These are phyloP conservation scores for Termitomyces titanicus DNA, from an alignment of 768 basidiomycete genomes.

Conservation along the genomic window DNA sequence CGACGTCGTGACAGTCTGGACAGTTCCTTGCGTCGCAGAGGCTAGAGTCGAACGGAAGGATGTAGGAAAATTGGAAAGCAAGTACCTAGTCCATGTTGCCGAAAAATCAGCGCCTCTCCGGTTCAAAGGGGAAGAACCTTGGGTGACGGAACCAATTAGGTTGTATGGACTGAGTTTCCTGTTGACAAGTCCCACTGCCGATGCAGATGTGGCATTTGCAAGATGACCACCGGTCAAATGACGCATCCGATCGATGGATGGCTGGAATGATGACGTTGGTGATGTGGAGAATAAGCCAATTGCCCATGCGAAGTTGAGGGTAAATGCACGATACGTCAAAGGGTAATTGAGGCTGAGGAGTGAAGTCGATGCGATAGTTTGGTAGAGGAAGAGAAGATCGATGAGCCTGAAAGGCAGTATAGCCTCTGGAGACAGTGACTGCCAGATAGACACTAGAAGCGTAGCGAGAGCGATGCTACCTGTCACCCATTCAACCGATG, in stretches of 20 bases:
- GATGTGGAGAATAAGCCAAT: conserved; percentile 66
- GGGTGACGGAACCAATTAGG: not conserved
- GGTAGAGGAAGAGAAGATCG: conserved; percentile 80
- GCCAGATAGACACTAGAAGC: conserved; percentile 58
- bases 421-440: conserved; percentile 52
- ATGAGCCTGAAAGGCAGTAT: conserved; percentile 74
- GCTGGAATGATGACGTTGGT: conserved; percentile 57
- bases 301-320: conserved; percentile 88
- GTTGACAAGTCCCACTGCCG: conserved; percentile 75
- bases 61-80: not conserved
- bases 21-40: conserved; percentile 28
- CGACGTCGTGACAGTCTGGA: conserved; percentile 60
- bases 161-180: conserved; percentile 82
- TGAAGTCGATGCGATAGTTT: conserved; percentile 76
- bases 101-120: not conserved
- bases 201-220: conserved; percentile 52
- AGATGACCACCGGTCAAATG: conserved; percentile 77
- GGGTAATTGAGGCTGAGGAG: conserved; percentile 89
- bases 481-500: conserved; percentile 74
- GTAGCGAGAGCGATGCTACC: conserved; percentile 64
- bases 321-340: conserved; percentile 72
- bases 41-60: conserved; percentile 3
- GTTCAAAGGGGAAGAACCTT: not conserved
- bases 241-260: conserved; percentile 79
- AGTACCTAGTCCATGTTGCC: not conserved